Conservation (phyloP, 176 grass and related monocot genomes). For the Avena atlantica region DNA sequence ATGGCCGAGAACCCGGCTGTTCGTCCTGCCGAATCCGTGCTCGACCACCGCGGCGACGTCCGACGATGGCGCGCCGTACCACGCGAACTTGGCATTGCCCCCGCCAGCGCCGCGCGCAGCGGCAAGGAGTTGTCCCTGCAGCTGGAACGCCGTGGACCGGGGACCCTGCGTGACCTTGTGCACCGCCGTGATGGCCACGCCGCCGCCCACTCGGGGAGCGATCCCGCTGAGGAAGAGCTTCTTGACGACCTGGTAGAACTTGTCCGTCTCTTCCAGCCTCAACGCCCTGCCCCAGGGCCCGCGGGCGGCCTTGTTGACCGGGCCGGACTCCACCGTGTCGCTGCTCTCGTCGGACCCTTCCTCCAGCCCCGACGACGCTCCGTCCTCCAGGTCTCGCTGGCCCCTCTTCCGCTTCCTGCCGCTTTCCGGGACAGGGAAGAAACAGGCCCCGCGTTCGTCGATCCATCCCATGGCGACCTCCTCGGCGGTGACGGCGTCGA, state of each 20-base stretch:
- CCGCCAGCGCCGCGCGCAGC: slow-evolving; percentile 42
- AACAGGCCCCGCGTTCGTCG: slow-evolving; percentile 62
- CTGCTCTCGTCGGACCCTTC: slow-evolving; percentile 52
- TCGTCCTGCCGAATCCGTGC: slow-evolving; percentile 50
- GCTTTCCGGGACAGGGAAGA: slow-evolving; percentile 55
- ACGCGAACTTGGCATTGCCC: slow-evolving; percentile 58
- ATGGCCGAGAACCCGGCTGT: slow-evolving; percentile 42
- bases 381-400: background rate
- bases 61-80: slow-evolving; percentile 61
- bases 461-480: slow-evolving; percentile 75
- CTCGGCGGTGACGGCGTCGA: slow-evolving; percentile 53
- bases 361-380: slow-evolving; percentile 43
- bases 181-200: slow-evolving; percentile 58
- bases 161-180: slow-evolving; percentile 55
- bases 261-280: slow-evolving; percentile 50
- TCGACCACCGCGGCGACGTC: slow-evolving; percentile 56
- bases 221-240: slow-evolving; percentile 70
- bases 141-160: slow-evolving; percentile 56
- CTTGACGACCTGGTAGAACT: slow-evolving; percentile 64
- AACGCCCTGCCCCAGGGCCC: slow-evolving; percentile 21
- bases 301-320: background rate
- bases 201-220: background rate
- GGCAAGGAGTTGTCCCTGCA: slow-evolving; percentile 49
- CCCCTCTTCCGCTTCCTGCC: slow-evolving; percentile 34
- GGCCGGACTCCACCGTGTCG: slow-evolving; percentile 16